Percentiles rank a stretch among this genome's conserved stretches.
Conservation (phyloP, 495 filamentous ascomycete species). For the Aspergillus nanangensis region DNA sequence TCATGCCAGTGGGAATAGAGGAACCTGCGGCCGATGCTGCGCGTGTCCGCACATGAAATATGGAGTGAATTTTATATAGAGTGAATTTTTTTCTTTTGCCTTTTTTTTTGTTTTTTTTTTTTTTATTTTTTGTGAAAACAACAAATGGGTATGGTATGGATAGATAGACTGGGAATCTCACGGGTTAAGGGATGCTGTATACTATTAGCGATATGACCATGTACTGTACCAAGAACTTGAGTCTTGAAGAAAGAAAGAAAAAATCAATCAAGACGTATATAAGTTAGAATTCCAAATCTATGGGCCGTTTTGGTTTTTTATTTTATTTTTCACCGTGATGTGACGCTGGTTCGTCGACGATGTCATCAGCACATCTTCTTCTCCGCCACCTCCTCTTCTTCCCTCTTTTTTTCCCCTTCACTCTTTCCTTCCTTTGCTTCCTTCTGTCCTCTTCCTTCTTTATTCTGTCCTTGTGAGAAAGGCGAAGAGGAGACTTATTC, state of each 20-base stretch:
- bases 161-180: background rate
- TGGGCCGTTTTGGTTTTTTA: too few species aligned
- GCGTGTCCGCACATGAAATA: constrained; percentile 36
- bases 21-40: constrained; percentile 26
- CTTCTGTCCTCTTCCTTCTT: background rate
- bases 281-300: too few species aligned
- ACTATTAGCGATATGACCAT: constrained; percentile 14
- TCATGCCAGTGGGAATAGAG: constrained; percentile 24
- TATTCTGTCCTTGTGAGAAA: background rate
- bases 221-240: constrained; percentile 13
- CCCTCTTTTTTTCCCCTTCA: background rate
- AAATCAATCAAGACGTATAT: too few species aligned
- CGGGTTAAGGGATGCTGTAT: constrained; percentile 11
- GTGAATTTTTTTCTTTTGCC: background rate
- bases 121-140: constrained; percentile 3
- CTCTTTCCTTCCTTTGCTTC: constrained; percentile 3
- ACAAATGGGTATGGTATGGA: constrained; percentile 5
- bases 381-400: background rate
- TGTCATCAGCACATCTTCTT: background rate
- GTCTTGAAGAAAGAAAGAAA: constrained; percentile 2
- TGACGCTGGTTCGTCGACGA: background rate
- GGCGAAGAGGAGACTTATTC: too few species aligned
- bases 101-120: constrained; percentile 4
- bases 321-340: too few species aligned
- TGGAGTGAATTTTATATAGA: background rate